Base-by-base conservation (phyloP, 169 alveolate genomes). In the Eimeria necatrix region DNA sequence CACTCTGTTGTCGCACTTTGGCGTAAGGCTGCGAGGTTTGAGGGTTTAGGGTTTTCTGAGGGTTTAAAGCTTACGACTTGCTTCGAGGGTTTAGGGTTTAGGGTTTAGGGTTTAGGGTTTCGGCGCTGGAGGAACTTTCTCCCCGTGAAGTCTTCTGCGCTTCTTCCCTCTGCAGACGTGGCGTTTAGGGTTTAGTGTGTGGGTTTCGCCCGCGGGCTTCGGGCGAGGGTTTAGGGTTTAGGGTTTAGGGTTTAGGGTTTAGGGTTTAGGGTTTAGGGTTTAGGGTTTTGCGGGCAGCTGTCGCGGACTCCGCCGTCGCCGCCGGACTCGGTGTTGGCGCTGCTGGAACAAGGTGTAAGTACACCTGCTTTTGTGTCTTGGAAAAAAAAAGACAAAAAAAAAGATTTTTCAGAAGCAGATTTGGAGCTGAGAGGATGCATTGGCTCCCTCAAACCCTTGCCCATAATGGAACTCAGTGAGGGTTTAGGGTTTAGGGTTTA, bases 291-390 rank as follows among this genome's bases (percentile, higher is more conserved):
- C 41, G 2, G 3, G 41, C 41, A 32, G 41, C 41, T 2, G 41
- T 32, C 41, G 41, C 41, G 41, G 41, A 32, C 41, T 32, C 41
- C 41, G 41, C 41, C 41, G 41, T 32, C 41, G 41, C 41, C 41
- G n/a, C 90, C 90, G 9, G 53, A 41, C 10, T 81, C 90, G 52
- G 52, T 81, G 16, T n/a, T 18, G 49, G 32, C 68, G 32, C 71
- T 81, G n/a, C 26, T 16, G n/a, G 73, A 48, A 22, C 5, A 41
- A 16, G 73, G 71, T 10, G 90, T 52, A 4, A 2, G 49, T 4
- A n/a, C 49, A 5, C 90, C 90, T 10, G 90, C 71, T 59, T 81
- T 81, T 24, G 90, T 81, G 24, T 49, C 90, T 16, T 81, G 90
- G 90, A 53, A 49, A 70, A 81, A 81, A 24, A 6, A 4, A 0